phyloP scores from a whole-genome alignment of 1,139 yeast genomes.

The Geotrichum klebahnii region DNA sequence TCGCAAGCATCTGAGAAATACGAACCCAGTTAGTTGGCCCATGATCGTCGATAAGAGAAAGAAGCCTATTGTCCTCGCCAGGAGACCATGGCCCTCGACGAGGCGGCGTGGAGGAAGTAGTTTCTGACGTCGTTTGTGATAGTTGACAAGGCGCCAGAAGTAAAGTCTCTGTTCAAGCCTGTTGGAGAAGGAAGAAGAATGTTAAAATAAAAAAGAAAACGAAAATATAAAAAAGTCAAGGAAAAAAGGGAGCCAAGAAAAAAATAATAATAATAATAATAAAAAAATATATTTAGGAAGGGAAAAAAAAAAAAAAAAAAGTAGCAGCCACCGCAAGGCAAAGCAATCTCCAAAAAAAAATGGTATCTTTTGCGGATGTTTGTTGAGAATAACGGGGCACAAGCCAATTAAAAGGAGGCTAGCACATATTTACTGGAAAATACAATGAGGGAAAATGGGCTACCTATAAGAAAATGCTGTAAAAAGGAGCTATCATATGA shows the following conservation, averaged over 20 bases:
- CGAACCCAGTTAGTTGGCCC: constrained; percentile 94
- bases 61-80: constrained; percentile 69
- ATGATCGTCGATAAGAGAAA: constrained; percentile 63
- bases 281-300: background rate
- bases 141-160: background rate
- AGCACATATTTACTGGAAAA: background rate
- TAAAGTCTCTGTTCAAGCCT: background rate
- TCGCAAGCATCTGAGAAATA: constrained; percentile 65
- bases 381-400: background rate
- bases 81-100: constrained; percentile 88
- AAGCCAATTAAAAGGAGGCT: background rate
- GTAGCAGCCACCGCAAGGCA: background rate
- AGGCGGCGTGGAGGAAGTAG: constrained; percentile 21
- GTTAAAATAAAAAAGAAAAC: constrained; percentile 9
- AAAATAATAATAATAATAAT: background rate
- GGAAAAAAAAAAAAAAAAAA: background rate
- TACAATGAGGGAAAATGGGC: no score
- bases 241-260: constrained; percentile 9
- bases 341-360: background rate
- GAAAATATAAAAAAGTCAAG: constrained; percentile 5
- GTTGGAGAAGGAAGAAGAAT: background rate
- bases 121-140: constrained; percentile 13
- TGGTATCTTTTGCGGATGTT: no score
- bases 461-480: no score
- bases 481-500: no score